Conservation (phyloP, 2,329 filamentous ascomycete species). For the Botrytis porri region DNA sequence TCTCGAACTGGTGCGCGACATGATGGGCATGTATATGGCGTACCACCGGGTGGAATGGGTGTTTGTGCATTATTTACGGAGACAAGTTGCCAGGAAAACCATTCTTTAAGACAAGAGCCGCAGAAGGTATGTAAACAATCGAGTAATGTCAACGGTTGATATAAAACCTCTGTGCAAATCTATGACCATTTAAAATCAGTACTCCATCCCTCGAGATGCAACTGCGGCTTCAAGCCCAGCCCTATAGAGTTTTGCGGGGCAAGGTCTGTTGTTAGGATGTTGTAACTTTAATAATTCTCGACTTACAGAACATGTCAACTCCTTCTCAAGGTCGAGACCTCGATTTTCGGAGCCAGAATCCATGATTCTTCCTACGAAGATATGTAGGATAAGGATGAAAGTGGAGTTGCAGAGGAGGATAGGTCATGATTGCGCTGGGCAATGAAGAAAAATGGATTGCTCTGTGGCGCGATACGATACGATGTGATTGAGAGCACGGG, state of each 20-base stretch:
- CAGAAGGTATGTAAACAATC: slow-evolving; percentile 96
- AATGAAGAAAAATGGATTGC: slow-evolving; percentile 18
- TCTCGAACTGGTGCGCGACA: slow-evolving; percentile 84
- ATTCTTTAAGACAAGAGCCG: slow-evolving; percentile 91
- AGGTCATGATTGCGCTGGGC: slow-evolving; percentile 21
- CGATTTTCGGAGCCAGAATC: slow-evolving; percentile 49
- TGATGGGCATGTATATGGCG: slow-evolving; percentile 81
- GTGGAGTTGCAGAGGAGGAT: slow-evolving; percentile 15
- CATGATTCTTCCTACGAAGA: slow-evolving; percentile 36
- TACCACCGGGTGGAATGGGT: slow-evolving; percentile 28
- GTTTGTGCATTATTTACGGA: slow-evolving; percentile 31
- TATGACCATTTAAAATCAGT: slow-evolving; percentile 39
- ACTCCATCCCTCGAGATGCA: background rate
- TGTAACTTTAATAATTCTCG: slow-evolving; percentile 4
- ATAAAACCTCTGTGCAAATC: slow-evolving; percentile 96
- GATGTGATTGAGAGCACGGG: slow-evolving; percentile 11
- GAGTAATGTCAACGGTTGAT: slow-evolving; percentile 84
- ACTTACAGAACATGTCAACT: slow-evolving; percentile 91
- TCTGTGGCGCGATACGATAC: slow-evolving; percentile 17
- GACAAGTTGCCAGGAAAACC: slow-evolving; percentile 74
- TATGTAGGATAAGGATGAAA: slow-evolving; percentile 8
- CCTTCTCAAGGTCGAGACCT: slow-evolving; percentile 77
- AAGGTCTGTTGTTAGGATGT: slow-evolving; percentile 13
- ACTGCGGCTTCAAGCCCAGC: slow-evolving; percentile 6
- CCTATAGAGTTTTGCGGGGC: slow-evolving; percentile 1